These are phyloP conservation scores for Mucor saturninus DNA, from an alignment of 371 early-diverging fungal genomes.

Conservation along the genomic window DNA sequence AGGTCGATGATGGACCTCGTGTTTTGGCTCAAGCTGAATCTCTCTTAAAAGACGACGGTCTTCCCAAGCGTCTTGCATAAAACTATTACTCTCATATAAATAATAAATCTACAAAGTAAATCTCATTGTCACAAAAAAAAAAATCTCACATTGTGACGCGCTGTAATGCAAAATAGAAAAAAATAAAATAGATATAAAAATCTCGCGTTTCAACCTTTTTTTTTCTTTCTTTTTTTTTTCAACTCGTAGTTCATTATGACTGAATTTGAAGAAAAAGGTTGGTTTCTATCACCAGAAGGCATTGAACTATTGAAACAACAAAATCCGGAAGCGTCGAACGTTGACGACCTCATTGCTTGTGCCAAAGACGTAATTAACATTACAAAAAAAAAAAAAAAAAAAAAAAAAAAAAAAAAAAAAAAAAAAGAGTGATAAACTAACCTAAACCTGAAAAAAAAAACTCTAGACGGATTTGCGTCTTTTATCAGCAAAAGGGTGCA, in stretches of 20 bases:
- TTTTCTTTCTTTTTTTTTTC: conserved; percentile 5
- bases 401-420: too few relatives aligned
- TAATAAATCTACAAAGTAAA: background rate
- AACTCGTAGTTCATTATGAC: background rate
- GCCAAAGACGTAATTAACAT: conserved; percentile 41
- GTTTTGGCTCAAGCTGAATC: conserved; percentile 63
- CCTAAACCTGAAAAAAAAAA: too few relatives aligned
- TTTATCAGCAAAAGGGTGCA: conserved; percentile 33
- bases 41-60: conserved; percentile 63
- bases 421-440: too few relatives aligned
- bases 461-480: conserved; percentile 43
- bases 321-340: conserved; percentile 4
- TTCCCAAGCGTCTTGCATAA: conserved; percentile 53
- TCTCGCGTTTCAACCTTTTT: conserved; percentile 10
- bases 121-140: too few relatives aligned
- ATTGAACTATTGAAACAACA: conserved; percentile 15
- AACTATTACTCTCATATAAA: background rate
- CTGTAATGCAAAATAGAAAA: background rate
- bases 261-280: conserved; percentile 30
- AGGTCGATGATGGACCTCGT: conserved; percentile 94
- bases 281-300: conserved; percentile 38
- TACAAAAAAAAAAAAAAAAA: too few relatives aligned
- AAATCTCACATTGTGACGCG: background rate
- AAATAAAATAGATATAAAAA: background rate
- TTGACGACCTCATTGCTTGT: conserved; percentile 32